A percentile compares a stretch with the other conserved stretches of the same genome.
Conservation (phyloP, 192 early-diverging fungal genomes). For the Dissophora globulifera region DNA sequence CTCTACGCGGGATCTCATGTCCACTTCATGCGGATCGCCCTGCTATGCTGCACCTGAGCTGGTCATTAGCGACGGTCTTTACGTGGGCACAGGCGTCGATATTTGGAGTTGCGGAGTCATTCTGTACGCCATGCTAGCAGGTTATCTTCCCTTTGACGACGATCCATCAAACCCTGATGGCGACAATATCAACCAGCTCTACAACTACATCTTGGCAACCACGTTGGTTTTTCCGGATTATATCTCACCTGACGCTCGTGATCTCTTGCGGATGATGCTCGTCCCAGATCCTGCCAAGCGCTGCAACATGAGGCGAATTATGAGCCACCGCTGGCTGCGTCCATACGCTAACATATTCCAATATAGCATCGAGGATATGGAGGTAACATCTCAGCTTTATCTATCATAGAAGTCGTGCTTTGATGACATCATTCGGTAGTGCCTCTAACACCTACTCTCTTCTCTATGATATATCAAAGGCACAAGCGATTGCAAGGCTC, state of each 20-base stretch:
- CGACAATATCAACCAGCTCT: constrained; percentile 88
- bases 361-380: constrained; percentile 50
- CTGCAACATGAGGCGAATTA: constrained; percentile 81
- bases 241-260: constrained; percentile 79
- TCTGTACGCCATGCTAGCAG: constrained; percentile 91
- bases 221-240: constrained; percentile 88
- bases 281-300: constrained; percentile 88
- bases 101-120: constrained; percentile 99
- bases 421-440: too few species aligned
- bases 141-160: constrained; percentile 91
- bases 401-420: too few species aligned
- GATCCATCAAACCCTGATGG: constrained; percentile 91
- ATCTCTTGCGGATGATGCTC: constrained; percentile 90
- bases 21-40: constrained; percentile 96
- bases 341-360: constrained; percentile 63
- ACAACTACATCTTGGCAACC: constrained; percentile 86
- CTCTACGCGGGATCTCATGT: constrained; percentile 83
- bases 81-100: constrained; percentile 95
- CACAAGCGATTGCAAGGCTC: constrained; percentile 46
- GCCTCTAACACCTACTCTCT: neutral
- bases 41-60: constrained; percentile 99
- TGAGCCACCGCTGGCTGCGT: constrained; percentile 74
- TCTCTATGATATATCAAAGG: neutral
- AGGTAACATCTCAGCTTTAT: too few species aligned
- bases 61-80: constrained; percentile 94